These are phyloP conservation scores for Teunomyces gatunensis DNA, from an alignment of 805 yeast species.

Conservation along the genomic window DNA sequence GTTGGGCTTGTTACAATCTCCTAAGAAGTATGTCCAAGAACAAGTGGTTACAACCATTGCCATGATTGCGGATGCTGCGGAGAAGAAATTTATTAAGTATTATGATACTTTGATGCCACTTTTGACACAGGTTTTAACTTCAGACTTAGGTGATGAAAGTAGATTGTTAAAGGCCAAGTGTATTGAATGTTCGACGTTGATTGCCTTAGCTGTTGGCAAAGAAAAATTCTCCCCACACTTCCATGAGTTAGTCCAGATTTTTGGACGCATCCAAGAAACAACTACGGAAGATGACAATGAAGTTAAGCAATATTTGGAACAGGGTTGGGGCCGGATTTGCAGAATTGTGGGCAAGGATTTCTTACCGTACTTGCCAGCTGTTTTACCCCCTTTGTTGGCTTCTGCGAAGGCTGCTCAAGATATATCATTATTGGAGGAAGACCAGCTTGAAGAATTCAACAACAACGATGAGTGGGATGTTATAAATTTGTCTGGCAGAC, in stretches of 20 bases:
- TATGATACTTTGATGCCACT: slow-evolving; percentile 94
- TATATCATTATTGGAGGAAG: slow-evolving; percentile 84
- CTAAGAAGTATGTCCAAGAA: slow-evolving; percentile 92
- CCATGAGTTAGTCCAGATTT: slow-evolving; percentile 66
- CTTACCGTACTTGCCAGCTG: slow-evolving; percentile 76
- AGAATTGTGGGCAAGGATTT: slow-evolving; percentile 82
- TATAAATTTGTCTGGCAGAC: slow-evolving; percentile 84
- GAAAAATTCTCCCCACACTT: slow-evolving; percentile 80
- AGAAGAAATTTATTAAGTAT: slow-evolving; percentile 80
- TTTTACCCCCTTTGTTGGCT: slow-evolving; percentile 82
- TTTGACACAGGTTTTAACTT: slow-evolving; percentile 69
- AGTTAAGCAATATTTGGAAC: slow-evolving; percentile 79
- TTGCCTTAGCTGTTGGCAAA: slow-evolving; percentile 92
- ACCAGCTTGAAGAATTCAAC: slow-evolving; percentile 75
- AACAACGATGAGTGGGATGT: slow-evolving; percentile 95
- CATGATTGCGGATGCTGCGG: slow-evolving; percentile 95
- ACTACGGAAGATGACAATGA: slow-evolving; percentile 76
- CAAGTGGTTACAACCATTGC: slow-evolving; percentile 97
- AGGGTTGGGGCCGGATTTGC: slow-evolving; percentile 95
- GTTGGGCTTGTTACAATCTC: slow-evolving; percentile 73
- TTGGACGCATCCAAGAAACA: slow-evolving; percentile 67
- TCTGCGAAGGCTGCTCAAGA: slow-evolving; percentile 91
- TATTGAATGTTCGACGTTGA: slow-evolving; percentile 91
- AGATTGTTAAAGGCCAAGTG: slow-evolving; percentile 86
- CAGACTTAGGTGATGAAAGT: slow-evolving; percentile 77